These are phyloP conservation scores for Daldinia grandis DNA, from an alignment of 495 filamentous ascomycete species.

Conservation along the genomic window DNA sequence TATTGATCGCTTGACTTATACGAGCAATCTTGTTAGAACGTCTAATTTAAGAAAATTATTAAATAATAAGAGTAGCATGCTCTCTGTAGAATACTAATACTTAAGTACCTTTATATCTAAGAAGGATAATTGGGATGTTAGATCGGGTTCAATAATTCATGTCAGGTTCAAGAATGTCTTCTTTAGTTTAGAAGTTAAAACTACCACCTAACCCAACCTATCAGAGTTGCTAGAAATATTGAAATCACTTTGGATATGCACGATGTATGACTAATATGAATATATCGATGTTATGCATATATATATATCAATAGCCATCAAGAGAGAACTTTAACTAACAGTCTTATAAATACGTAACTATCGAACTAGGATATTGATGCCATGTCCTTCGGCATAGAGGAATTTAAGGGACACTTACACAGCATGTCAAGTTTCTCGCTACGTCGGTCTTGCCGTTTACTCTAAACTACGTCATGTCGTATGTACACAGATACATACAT, in stretches of 20 bases:
- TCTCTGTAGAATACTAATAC: neutral
- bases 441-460: neutral
- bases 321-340: neutral
- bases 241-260: neutral
- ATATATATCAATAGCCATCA: neutral
- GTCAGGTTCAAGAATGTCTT: neutral
- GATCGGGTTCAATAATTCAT: neutral
- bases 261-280: slow-evolving; percentile 1
- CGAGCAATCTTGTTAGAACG: neutral
- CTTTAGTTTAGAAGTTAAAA: neutral
- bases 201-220: too few species aligned
- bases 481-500: neutral
- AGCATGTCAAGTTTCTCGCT: neutral
- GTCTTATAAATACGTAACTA: neutral
- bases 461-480: neutral
- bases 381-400: neutral
- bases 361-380: neutral
- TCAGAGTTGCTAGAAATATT: neutral
- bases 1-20: neutral
- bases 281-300: slow-evolving; percentile 13
- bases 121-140: neutral
- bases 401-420: neutral
- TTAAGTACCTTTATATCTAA: neutral
- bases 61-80: neutral
- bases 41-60: neutral